phyloP scores from a whole-genome alignment of 208 protist genomes.

The Leptomonas pyrrhocoris region DNA sequence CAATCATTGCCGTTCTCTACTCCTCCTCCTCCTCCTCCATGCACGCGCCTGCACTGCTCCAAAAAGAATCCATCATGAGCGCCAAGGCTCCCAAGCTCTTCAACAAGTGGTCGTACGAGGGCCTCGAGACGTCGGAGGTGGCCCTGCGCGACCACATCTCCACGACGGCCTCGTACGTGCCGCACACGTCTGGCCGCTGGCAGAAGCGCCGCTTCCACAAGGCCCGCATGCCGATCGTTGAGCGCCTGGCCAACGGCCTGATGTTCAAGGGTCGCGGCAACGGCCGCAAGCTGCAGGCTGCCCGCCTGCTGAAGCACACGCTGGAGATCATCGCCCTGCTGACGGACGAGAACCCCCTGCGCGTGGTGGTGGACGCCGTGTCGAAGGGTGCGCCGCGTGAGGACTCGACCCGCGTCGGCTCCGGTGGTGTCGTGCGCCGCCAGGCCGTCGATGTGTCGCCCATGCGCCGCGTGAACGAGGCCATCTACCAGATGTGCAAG shows the following conservation, averaged over 20 bases:
- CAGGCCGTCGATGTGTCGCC: constrained; percentile 99
- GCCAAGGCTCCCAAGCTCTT: constrained; percentile 87
- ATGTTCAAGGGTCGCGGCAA: constrained; percentile 99
- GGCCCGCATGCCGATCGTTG: constrained; percentile 95
- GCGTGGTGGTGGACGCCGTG: constrained; percentile 98
- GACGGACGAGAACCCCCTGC: constrained; percentile 99
- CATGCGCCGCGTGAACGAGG: constrained; percentile 99
- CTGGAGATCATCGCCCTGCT: constrained; percentile 99
- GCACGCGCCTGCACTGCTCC: no score
- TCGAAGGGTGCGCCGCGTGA: constrained; percentile 99
- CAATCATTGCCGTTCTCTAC: no score
- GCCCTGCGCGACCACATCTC: constrained; percentile 98
- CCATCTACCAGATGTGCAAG: constrained; percentile 97
- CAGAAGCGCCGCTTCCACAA: constrained; percentile 99
- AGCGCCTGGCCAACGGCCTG: constrained; percentile 96
- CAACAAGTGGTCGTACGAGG: constrained; percentile 92
- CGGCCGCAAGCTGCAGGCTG: constrained; percentile 99
- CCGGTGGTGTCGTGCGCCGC: constrained; percentile 98
- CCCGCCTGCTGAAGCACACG: constrained; percentile 98
- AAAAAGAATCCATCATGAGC: constrained; percentile 44
- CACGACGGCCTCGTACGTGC: constrained; percentile 95
- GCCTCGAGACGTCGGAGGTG: constrained; percentile 83
- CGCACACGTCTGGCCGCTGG: constrained; percentile 99
- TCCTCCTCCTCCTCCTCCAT: no score
- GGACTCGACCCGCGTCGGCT: constrained; percentile 99